Base-by-base conservation (phyloP, 2,329 filamentous ascomycete species). In the Aureobasidium zeae region DNA sequence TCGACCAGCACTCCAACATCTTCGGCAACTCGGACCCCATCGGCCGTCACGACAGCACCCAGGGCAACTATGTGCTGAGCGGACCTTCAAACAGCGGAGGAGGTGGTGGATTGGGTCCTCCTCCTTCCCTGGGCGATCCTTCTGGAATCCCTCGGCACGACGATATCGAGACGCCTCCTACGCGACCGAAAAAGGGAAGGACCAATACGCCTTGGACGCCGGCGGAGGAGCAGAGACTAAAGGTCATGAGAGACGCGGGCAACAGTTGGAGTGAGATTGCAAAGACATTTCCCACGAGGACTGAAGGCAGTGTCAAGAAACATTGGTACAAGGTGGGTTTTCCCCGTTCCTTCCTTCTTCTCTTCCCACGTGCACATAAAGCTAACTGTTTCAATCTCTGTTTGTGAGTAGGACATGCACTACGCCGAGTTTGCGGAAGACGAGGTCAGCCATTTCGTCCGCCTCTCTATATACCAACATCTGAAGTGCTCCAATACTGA, bases 181-280 rank as follows among this genome's bases (percentile, higher is more conserved):
- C 30, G 16, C 39, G 39, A 52, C 38, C 76, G 35, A 98, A 96
- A 70, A 95, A 95, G 70, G 91, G 86, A 56, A 76, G 91, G 48
- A 96, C 91, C n/a, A 98, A 98, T 61, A 98, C 91, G 2, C 91
- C 91, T 0, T 98, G 91, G 91, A 95, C 88, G 2, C 86, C 89
- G 2, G 84, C 84, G 24, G 91, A 98, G 63, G 91, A 98, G 65
- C 78, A 89, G 60, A 74, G 87, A 33, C 69, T 98, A 54, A 96
- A 96, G 71, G 79, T 82, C 53, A 93, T 98, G 86, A 77, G 91
- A 56, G 91, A 96, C 63, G 77, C 81, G 1, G 88, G 89, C 9
- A 88, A 84, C 55, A 94, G 85, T 58, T 98, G 91, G 91, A 93
- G 86, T 36, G 91, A 96, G 58, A 98, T 98, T 59, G 91, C 89